phyloP scores from a whole-genome alignment of 345 rosid species.

The Populus alba region DNA sequence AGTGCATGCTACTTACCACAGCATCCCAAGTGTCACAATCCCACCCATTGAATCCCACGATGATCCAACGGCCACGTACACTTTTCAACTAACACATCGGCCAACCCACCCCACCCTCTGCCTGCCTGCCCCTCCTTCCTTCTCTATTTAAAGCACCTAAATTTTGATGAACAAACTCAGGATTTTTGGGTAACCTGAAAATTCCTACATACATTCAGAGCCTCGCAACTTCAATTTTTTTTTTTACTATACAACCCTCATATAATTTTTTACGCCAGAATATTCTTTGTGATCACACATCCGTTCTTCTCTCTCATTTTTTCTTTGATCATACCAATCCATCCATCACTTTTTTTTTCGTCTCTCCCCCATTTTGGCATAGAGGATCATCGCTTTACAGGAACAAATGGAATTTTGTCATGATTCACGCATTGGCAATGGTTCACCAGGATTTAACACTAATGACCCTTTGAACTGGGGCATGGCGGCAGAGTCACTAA shows the following conservation, averaged over 20 bases:
- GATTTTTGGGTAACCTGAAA: conserved; percentile 25
- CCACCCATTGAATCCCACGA: neutral
- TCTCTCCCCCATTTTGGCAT: neutral
- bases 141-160: conserved; percentile 28
- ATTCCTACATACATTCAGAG: neutral
- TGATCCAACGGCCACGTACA: conserved; percentile 28
- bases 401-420: conserved; percentile 6
- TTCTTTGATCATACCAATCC: neutral
- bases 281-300: no score
- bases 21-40: conserved; percentile 9
- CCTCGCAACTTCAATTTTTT: no score
- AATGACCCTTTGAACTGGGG: conserved; percentile 75
- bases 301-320: neutral
- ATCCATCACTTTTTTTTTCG: neutral
- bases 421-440: neutral
- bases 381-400: neutral
- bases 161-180: conserved; percentile 5
- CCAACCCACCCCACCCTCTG: conserved; percentile 28
- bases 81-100: conserved; percentile 42
- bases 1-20: neutral
- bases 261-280: neutral
- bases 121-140: no score
- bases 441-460: neutral
- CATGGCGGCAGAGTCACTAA: conserved; percentile 57
- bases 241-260: neutral